phyloP scores from a whole-genome alignment of 805 yeast genomes.

The Candida quercuum region DNA sequence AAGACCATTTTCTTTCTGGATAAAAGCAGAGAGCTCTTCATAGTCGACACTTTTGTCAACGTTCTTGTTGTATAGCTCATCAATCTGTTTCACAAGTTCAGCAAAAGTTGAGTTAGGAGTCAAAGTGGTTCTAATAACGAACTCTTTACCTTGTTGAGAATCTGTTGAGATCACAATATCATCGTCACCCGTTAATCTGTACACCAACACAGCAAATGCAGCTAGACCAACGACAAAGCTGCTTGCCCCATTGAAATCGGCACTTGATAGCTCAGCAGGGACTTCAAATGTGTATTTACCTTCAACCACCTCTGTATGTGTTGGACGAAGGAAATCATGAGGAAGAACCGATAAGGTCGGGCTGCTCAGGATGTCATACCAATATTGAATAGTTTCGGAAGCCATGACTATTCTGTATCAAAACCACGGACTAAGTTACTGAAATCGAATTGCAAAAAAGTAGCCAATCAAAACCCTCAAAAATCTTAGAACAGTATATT shows the following conservation, averaged over 20 bases:
- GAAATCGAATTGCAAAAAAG: too few species aligned
- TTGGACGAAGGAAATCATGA: conserved; percentile 77
- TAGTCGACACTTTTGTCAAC: conserved; percentile 37
- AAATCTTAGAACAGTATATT: too few species aligned
- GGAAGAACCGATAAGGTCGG: conserved; percentile 88
- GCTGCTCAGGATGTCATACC: conserved; percentile 63
- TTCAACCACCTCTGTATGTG: conserved; percentile 61
- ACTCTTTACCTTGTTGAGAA: conserved; percentile 35
- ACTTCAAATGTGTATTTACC: conserved; percentile 40
- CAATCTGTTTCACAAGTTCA: conserved; percentile 44
- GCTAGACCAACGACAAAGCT: conserved; percentile 54
- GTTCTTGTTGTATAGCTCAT: conserved; percentile 32
- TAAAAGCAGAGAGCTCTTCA: conserved; percentile 47
- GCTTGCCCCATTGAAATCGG: conserved; percentile 19
- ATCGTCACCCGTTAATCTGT: conserved; percentile 88
- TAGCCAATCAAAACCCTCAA: too few species aligned
- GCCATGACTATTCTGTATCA: too few species aligned
- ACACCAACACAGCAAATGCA: conserved; percentile 63
- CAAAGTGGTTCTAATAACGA: conserved; percentile 59
- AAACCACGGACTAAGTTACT: too few species aligned
- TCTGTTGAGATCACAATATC: conserved; percentile 85
- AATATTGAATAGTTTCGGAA: conserved; percentile 34
- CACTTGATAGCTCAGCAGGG: conserved; percentile 24
- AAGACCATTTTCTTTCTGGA: conserved; percentile 43
- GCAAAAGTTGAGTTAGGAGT: conserved; percentile 49